These are phyloP conservation scores for Kwoniella botswanensis DNA, from an alignment of 768 basidiomycete genomes.

Conservation along the genomic window DNA sequence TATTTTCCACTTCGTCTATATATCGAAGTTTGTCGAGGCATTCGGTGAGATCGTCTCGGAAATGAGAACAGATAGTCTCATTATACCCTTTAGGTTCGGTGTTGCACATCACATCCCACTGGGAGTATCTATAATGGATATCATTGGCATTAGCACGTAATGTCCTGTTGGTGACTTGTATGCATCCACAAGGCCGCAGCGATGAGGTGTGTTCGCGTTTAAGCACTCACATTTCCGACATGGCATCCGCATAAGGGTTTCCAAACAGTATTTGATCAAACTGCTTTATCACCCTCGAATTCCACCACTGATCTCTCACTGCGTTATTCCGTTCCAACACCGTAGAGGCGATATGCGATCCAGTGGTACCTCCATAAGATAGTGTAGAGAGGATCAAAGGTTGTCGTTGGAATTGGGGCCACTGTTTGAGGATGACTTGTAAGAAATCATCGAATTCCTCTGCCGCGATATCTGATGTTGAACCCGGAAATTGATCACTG, in stretches of 20 bases:
- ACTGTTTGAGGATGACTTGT: conserved; percentile 13
- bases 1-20: conserved; percentile 10
- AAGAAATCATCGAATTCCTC: conserved; percentile 16
- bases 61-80: conserved; percentile 6
- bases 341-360: conserved; percentile 7
- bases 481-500: background rate
- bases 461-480: conserved; percentile 4
- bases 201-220: too few relatives aligned
- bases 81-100: conserved; percentile 11
- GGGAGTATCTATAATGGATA: conserved; percentile 2
- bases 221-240: conserved; percentile 17
- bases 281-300: conserved; percentile 6
- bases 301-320: background rate
- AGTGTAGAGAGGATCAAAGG: conserved; percentile 10
- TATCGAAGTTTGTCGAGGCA: conserved; percentile 16
- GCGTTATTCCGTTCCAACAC: conserved; percentile 4
- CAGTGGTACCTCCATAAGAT: conserved; percentile 12
- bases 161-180: background rate
- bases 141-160: background rate
- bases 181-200: too few relatives aligned
- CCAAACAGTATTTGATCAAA: conserved; percentile 18
- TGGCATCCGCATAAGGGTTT: conserved; percentile 15
- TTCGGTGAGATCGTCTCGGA: conserved; percentile 10
- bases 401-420: conserved; percentile 11
- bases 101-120: conserved; percentile 15